Percentiles rank a stretch among this genome's conserved stretches.
These are phyloP conservation scores for Seiridium cupressi DNA, from an alignment of 2,329 filamentous ascomycete genomes.

Conservation along the genomic window DNA sequence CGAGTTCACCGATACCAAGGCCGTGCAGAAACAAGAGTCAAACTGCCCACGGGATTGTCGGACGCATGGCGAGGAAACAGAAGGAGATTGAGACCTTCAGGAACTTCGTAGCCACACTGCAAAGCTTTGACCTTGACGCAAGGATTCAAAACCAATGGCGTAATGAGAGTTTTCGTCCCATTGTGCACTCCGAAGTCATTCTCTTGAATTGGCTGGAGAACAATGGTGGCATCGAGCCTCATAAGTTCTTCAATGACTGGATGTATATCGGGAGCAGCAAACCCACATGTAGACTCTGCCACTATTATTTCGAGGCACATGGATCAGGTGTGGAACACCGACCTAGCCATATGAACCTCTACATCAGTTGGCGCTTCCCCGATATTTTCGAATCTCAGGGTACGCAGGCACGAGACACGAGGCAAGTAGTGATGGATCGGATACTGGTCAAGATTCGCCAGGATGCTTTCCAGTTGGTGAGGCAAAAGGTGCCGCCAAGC, in stretches of 20 bases:
- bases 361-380: conserved; percentile 17
- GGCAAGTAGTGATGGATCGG: conserved; percentile 6
- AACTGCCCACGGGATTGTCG: conserved; percentile 13
- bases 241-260: conserved; percentile 16
- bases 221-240: conserved; percentile 1
- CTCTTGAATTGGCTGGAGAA: conserved; percentile 14
- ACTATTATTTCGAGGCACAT: conserved; percentile 17
- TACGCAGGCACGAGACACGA: not conserved
- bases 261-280: conserved; percentile 23
- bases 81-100: conserved; percentile 1
- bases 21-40: conserved; percentile 6
- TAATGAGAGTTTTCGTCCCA: conserved; percentile 8
- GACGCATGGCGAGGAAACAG: conserved; percentile 8
- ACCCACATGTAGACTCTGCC: conserved; percentile 18
- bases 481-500: not conserved
- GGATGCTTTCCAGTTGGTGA: conserved; percentile 4
- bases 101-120: conserved; percentile 6
- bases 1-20: conserved; percentile 1
- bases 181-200: conserved; percentile 19
- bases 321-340: conserved; percentile 10
- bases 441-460: conserved; percentile 4
- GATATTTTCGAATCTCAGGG: conserved; percentile 10
- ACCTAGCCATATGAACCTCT: conserved; percentile 16
- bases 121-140: conserved; percentile 12
- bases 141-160: conserved; percentile 1